Percentiles rank a stretch among this genome's conserved stretches.
phyloP scores from a whole-genome alignment of 805 yeast species.

The Nakazawaea anatomiae region DNA sequence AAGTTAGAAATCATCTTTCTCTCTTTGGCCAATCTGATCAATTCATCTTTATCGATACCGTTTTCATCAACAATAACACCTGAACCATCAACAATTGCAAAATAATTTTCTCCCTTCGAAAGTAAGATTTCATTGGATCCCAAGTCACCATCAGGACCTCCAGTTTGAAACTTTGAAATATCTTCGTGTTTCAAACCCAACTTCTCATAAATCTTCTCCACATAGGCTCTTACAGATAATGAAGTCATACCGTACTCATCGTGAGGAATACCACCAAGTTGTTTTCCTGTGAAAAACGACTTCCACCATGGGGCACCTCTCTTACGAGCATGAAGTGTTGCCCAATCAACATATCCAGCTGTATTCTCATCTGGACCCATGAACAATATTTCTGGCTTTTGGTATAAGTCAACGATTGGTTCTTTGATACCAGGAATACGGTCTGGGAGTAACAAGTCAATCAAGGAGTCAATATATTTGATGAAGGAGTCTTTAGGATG shows the following conservation, averaged over 20 bases:
- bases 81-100: slow-evolving; percentile 90
- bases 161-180: slow-evolving; percentile 86
- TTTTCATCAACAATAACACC: slow-evolving; percentile 92
- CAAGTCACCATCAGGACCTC: slow-evolving; percentile 98
- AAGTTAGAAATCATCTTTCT: slow-evolving; percentile 71
- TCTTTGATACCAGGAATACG: slow-evolving; percentile 73
- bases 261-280: slow-evolving; percentile 95
- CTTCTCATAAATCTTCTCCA: slow-evolving; percentile 81
- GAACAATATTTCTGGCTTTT: slow-evolving; percentile 82
- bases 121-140: slow-evolving; percentile 93
- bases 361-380: slow-evolving; percentile 99
- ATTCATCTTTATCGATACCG: slow-evolving; percentile 79
- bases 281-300: slow-evolving; percentile 94
- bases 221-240: slow-evolving; percentile 86
- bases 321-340: slow-evolving; percentile 83
- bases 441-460: slow-evolving; percentile 75
- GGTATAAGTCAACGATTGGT: slow-evolving; percentile 76
- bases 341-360: slow-evolving; percentile 95
- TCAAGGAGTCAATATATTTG: slow-evolving; percentile 86
- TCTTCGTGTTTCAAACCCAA: slow-evolving; percentile 51
- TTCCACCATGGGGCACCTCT: slow-evolving; percentile 99
- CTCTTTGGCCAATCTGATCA: slow-evolving; percentile 67
- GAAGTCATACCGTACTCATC: slow-evolving; percentile 98
- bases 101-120: slow-evolving; percentile 77
- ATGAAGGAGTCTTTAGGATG: slow-evolving; percentile 81